phyloP scores from a whole-genome alignment of 768 basidiomycete species.

The Harrya chromipes region DNA sequence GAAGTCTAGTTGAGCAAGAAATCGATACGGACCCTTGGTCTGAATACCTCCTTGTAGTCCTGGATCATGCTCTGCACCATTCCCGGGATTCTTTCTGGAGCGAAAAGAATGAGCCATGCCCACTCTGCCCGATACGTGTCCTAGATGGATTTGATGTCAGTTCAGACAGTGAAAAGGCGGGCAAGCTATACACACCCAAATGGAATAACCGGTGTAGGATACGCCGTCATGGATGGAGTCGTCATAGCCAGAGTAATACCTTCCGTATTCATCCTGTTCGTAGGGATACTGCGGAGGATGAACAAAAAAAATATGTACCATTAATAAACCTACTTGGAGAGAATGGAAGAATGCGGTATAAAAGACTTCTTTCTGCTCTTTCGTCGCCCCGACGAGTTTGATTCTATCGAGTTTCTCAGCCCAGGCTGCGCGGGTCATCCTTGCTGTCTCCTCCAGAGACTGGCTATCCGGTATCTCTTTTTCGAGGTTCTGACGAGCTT shows the following conservation, averaged over 20 bases:
- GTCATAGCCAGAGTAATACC: conserved; percentile 78
- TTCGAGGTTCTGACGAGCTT: conserved; percentile 53
- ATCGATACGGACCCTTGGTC: not conserved
- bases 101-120: conserved; percentile 75
- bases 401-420: conserved; percentile 54
- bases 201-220: conserved; percentile 82
- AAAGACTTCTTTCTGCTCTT: conserved; percentile 46
- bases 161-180: not conserved
- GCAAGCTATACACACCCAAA: conserved; percentile 50
- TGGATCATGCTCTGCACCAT: conserved; percentile 81
- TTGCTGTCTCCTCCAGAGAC: conserved; percentile 51
- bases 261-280: conserved; percentile 63
- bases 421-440: conserved; percentile 49
- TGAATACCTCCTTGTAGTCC: conserved; percentile 61
- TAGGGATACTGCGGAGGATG: conserved; percentile 59
- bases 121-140: conserved; percentile 79
- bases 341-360: conserved; percentile 66
- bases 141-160: conserved; percentile 32
- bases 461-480: conserved; percentile 45
- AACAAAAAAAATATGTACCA: not conserved
- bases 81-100: conserved; percentile 70
- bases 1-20: not conserved
- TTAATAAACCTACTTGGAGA: conserved; percentile 42
- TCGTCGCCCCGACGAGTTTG: conserved; percentile 45
- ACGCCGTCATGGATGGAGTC: conserved; percentile 56